Conservation (phyloP, 495 filamentous ascomycete genomes). For the Penicillium coffeae region DNA sequence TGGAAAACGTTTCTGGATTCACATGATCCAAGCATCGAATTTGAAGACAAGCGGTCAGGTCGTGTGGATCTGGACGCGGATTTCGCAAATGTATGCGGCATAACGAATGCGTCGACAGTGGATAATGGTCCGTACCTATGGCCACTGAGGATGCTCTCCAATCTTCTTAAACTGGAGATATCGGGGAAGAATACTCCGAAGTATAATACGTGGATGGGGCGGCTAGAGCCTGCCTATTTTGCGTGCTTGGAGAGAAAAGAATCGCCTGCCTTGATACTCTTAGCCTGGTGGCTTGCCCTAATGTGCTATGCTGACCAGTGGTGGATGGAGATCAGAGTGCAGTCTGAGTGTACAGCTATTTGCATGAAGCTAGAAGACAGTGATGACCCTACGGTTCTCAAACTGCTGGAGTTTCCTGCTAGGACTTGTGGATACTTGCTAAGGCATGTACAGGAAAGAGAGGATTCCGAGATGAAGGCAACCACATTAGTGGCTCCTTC, state of each 20-base stretch:
- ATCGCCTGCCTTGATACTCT: constrained; percentile 38
- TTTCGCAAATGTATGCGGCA: constrained; percentile 37
- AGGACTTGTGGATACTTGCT: constrained; percentile 77
- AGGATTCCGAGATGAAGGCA: not conserved
- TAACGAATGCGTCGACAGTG: constrained; percentile 32
- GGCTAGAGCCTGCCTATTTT: constrained; percentile 30
- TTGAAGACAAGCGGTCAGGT: constrained; percentile 29
- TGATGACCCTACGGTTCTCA: constrained; percentile 20
- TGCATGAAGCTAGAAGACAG: constrained; percentile 40
- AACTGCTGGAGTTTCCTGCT: constrained; percentile 51
- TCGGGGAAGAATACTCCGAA: not conserved
- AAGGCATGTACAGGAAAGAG: constrained; percentile 64
- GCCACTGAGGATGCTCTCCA: constrained; percentile 35
- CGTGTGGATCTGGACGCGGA: constrained; percentile 31
- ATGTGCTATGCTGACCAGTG: constrained; percentile 30
- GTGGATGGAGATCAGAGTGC: constrained; percentile 38
- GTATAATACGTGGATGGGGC: constrained; percentile 35
- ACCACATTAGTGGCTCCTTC: not conserved
- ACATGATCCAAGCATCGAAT: constrained; percentile 17
- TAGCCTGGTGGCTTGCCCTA: constrained; percentile 44
- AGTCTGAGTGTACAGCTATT: constrained; percentile 44
- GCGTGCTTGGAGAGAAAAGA: constrained; percentile 34
- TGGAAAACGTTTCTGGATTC: constrained; percentile 32
- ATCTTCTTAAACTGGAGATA: constrained; percentile 22
- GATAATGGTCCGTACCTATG: constrained; percentile 39